Base-by-base conservation (phyloP, 768 basidiomycete genomes). In the Daedaleopsis nitida region DNA sequence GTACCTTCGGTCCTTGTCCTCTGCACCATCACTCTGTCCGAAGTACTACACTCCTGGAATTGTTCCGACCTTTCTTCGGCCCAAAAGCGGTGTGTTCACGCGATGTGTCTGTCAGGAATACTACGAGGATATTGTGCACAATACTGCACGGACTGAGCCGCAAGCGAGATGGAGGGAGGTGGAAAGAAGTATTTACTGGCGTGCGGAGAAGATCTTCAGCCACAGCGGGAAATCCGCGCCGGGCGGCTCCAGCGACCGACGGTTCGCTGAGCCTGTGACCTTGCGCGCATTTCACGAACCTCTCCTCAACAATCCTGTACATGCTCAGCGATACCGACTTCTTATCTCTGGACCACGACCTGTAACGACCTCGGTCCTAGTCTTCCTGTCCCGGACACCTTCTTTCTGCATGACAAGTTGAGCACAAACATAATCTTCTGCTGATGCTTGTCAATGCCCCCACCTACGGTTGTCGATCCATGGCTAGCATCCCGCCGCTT, bases 401-500 rank as follows among this genome's bases (percentile, higher is more conserved):
- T 21, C n/a, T 3, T 34, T 43, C 44, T 42, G 34, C 39, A 37
- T 54, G 51, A 34, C 0, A 34, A 10, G 48, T 10, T 55, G 13
- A 16, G 52, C 50, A 32, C n/a, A 43, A 16, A 16, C 35, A 7
- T 7, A 32, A 38, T 24, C 51, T 54, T 49, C 64, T 52, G 59
- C 62, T 65, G 60, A 68, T 66, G 68, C 53, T 53, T 55, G 71
- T 72, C 71, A 68, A 92, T 94, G 92, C 88, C 91, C 48, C 89
- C 92, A 52, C 87, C 89, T 60, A 84, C 82, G 59, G 83, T 77
- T 55, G 80, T 80, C 66, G 85, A 92, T 71, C 76, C 87, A 63
- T 94, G 92, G 92, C 82, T 91, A 58, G 76, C 82, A 61, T 86
- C 86, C 57, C 87, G 94, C 66, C 86, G 88, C 68, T 96, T 94